Base-by-base conservation (phyloP, 2,329 filamentous ascomycete species). In the Botrytis pseudocinerea region DNA sequence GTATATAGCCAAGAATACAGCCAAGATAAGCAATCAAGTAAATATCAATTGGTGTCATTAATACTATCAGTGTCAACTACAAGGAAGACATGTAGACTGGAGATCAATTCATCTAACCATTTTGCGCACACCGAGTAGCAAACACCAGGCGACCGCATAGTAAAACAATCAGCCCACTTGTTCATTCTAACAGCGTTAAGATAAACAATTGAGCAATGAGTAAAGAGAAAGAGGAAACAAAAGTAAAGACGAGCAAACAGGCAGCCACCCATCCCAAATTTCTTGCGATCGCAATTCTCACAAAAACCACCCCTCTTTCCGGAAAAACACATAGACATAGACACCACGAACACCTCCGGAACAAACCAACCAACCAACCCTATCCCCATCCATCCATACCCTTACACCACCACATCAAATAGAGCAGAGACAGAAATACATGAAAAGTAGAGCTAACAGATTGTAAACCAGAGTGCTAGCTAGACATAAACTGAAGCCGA, bases 211-310 rank as follows among this genome's bases (percentile, higher is more conserved):
- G 48, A 42, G 20, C 8, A 22, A 57, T 32, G 10, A 57, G 28
- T 18, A 42, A 57, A 16, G 28, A 9, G 25, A 57, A 25, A 57
- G 35, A 42, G 25, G 28, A 48, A 38, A 22, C 14, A 32, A 57
- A 66, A n/a, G 25, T 14, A 38, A 32, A 65, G 44, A 35, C 20
- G 12, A 66, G n/a, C 40, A 68, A 68, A n/a, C 48, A 68, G 48
- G 25, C 64, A 40, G 32, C 64, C 64, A 68, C 48, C 64, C 16
- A 57, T 28, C 16, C 35, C 22, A 57, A 1, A 68, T 54, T 54
- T 68, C 64, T 68, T 54, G 64, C 64, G 32, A 42, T 42, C 46
- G 28, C 65, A 51, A 68, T 32, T 68, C 48, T 68, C 65, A 68
- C 65, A 68, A 68, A 68, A 57, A 32, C 65, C 65, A 57, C 48